Base-by-base conservation (phyloP, 2,329 filamentous ascomycete species). In the Epichloe coenophiala region DNA sequence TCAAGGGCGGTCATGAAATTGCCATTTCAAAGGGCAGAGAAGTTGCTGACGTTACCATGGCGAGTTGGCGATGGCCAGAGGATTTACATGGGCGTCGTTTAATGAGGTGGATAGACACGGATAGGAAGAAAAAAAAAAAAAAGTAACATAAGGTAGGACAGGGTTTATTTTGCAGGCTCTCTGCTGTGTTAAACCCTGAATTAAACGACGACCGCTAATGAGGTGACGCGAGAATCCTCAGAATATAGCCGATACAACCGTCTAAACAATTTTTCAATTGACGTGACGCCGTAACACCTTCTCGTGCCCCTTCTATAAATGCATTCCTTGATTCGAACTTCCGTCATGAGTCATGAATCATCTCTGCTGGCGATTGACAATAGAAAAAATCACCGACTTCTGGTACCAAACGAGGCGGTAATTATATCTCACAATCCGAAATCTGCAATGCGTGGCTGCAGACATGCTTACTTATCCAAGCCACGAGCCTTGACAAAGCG, bases 1-100 rank as follows among this genome's bases (percentile, higher is more conserved):
- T 87, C 15, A 71, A 78, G 23, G 82, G 77, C 4, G 84, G 83
- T 0, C 86, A 89, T 61, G 84, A 88, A 59, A 69, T 88, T 53
- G 81, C 80, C 1, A 80, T 87, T 55, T 77, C 77, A 12, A 74
- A 74, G 51, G 78, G 77, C 3, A 67, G 70, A 9, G 75, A 80
- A 50, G 73, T 87, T 51, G 80, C 78, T 1, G 63, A 70, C 15
- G 56, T 63, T 17, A 61, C 63, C 6, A 59, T 68, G 17, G 54
- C 57, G 31, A 64, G 65, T 40, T 71, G 68, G 69, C 13, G 21
- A 9, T 21, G 23, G 17, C 23, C 11, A 6, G 40, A 42, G 40
- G 40, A 5, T 19, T 8, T 7, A 17, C 27, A 31, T 31, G 27
- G 27, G 9, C 27, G 9, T 31, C 27, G 8, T 31, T 31, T 4